Evolutionary conservation across 1,284 basidiomycete genomes (phyloP).

Genomic region (Salmacisia buchloeana): DNA sequence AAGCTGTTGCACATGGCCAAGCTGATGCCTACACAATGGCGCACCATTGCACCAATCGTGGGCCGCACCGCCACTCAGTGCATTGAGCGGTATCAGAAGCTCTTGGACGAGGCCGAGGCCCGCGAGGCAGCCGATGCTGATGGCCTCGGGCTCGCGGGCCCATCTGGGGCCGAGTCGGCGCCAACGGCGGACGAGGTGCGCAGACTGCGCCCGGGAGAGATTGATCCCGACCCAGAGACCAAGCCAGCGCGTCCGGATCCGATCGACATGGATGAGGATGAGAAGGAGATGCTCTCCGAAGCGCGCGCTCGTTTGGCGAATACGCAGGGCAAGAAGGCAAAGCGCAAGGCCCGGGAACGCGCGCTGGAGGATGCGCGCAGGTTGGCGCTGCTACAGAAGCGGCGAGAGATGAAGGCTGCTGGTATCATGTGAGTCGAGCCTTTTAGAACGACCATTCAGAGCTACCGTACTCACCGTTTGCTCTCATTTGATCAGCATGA

Average conservation of each 20-base stretch:
- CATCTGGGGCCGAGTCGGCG: slow-evolving; percentile 65
- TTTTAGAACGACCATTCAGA: too few relatives aligned
- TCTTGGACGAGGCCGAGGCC: slow-evolving; percentile 82
- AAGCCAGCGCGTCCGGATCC: slow-evolving; percentile 96
- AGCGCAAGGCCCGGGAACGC: slow-evolving; percentile 86
- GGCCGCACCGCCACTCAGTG: slow-evolving; percentile 98
- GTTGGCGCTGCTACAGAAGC: slow-evolving; percentile 92
- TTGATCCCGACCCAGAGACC: slow-evolving; percentile 97
- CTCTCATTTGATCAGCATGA: slow-evolving; percentile 48
- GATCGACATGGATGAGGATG: slow-evolving; percentile 99
- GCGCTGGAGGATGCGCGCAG: slow-evolving; percentile 84
- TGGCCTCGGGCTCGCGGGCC: slow-evolving; percentile 67
- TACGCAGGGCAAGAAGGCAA: slow-evolving; percentile 99
- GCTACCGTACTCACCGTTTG: too few relatives aligned
- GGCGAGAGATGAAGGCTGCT: slow-evolving; percentile 92
- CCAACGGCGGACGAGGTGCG: slow-evolving; percentile 87
- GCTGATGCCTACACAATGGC: slow-evolving; percentile 99
- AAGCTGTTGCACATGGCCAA: slow-evolving; percentile 96
- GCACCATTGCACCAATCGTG: slow-evolving; percentile 96
- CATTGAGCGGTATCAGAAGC: slow-evolving; percentile 93
- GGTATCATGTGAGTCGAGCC: slow-evolving; percentile 73
- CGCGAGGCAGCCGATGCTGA: slow-evolving; percentile 31
- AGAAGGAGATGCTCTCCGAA: slow-evolving; percentile 99
- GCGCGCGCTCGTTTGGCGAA: slow-evolving; percentile 96
- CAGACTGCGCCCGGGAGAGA: slow-evolving; percentile 85